Evolutionary conservation across 768 basidiomycete genomes (phyloP), one percentile per base, ranked within the genome.

Genomic region (Austroboletus eburneus): DNA sequence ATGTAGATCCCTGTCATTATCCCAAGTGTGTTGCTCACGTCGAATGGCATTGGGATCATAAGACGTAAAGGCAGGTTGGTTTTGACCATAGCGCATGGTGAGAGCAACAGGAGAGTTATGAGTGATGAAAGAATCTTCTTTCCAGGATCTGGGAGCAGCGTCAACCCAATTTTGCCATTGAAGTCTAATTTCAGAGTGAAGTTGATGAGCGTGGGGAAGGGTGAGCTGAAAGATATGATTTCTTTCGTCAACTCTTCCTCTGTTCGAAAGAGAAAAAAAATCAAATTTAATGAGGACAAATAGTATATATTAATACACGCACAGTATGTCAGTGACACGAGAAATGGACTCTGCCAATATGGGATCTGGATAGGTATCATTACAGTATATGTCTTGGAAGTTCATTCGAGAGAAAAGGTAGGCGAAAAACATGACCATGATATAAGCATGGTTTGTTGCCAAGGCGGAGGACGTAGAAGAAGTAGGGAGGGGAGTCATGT

Each of bases 361-460:
- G 0, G 39, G 39, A 10, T 27, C 17, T 18, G 39, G 25, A 9
- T 29, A 41, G 0, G n/a, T 0, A 1, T 41, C 10, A 2, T 17
- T 29, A 17, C 25, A 41, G 17, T 27, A 7, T 17, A 39, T 23
- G 44, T 45, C 44, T 7, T 38, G 5, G 5, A 38, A 17, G 1
- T 10, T 17, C 21, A 39, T 30, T 2, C 5, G 1, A 3, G 36
- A 21, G 16, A 46, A 13, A 9, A 33, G 2, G 17, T 14, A 8
- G 16, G 38, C 23, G 30, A 46, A 46, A 17, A 46, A 46, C 45
- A 46, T 46, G 29, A 34, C 17, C 17, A 33, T 4, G 25, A 39
- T 33, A 24, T 23, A 12, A 2, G 22, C 10, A 3, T 39, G 45
- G 4, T 14, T 1, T 3, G 32, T 33, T 37, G n/a, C 1, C 13